Evolutionary conservation across 78 protist species (phyloP), one percentile per base, ranked within the genome.

Genomic region (Dictyostelium firmibasis): DNA sequence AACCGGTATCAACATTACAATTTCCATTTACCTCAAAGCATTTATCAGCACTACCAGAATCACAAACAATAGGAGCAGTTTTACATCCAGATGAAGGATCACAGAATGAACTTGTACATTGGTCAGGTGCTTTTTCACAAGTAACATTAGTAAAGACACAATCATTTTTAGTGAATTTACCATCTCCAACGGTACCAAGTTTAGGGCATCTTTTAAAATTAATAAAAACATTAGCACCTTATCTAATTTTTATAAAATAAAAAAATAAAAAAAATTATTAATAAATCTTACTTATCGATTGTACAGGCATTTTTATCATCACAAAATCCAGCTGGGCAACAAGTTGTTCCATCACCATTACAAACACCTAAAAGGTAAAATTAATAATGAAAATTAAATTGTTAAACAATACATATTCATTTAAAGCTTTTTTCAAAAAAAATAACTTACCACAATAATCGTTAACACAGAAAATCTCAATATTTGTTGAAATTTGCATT

Each of bases 281-380:
- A n/a, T n/a, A n/a, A n/a, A n/a, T n/a, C 62, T 16, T 50, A 57
- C 67, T 31, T 57, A 60, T 82, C 86, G 23, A 20, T 35, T 11
- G 86, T 57, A 16, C 85, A 79, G 14, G 20, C 36, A 35, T 82
- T 33, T 2, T 60, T n/a, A 57, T 57, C 86, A 33, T 57, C 50
- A 10, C 86, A 82, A 27, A 25, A 2, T 14, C 35, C 4, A 0
- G 60, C 44, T 14, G 27, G 13, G 36, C 86, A 82, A 57, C 86
- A 82, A 3, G n/a, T 10, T 18, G 93, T 43, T 18, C 86, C 86
- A 35, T 82, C 50, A 35, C 86, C 86, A 43, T 10, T 23, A 33
- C 86, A 82, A 20, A 60, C 75, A 60, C 76, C 76, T 33, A 67
- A n/a, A n/a, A n/a, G n/a, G n/a, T n/a, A n/a, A n/a, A n/a, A n/a